phyloP scores from a whole-genome alignment of 169 alveolate genomes.

The Eimeria praecox region DNA sequence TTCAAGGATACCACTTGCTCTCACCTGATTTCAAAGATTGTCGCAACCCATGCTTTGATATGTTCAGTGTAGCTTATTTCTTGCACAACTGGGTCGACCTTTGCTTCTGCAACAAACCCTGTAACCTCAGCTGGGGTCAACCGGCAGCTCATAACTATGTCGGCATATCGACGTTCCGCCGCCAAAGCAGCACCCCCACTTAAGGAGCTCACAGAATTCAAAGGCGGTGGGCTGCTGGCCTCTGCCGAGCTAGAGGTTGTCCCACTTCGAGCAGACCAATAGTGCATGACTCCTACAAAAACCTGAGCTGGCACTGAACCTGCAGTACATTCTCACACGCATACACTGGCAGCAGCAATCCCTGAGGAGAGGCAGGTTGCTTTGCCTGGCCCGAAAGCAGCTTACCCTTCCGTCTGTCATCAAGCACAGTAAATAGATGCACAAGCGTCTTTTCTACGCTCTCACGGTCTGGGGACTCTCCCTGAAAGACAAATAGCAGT shows the following conservation, averaged over 20 bases:
- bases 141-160: constrained; percentile 78
- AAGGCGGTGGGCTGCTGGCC: not conserved
- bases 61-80: constrained; percentile 79
- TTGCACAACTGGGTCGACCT: constrained; percentile 76
- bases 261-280: constrained; percentile 32
- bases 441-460: constrained; percentile 80
- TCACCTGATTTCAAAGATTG: constrained; percentile 75
- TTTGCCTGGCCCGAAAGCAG: not conserved
- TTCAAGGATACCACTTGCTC: not conserved
- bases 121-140: constrained; percentile 74
- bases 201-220: not conserved
- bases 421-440: constrained; percentile 79
- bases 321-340: not conserved
- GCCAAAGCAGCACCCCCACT: constrained; percentile 79
- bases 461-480: constrained; percentile 77
- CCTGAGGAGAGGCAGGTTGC: too few relatives aligned
- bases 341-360: not conserved
- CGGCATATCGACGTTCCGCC: constrained; percentile 80
- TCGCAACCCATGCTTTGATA: constrained; percentile 77
- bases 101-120: constrained; percentile 79
- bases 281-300: constrained; percentile 64
- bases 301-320: constrained; percentile 77
- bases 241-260: not conserved
- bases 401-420: constrained; percentile 79
- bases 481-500: constrained; percentile 55